Conservation (phyloP, 108 stramenopile genomes). For the Nitzschia sp. region DNA sequence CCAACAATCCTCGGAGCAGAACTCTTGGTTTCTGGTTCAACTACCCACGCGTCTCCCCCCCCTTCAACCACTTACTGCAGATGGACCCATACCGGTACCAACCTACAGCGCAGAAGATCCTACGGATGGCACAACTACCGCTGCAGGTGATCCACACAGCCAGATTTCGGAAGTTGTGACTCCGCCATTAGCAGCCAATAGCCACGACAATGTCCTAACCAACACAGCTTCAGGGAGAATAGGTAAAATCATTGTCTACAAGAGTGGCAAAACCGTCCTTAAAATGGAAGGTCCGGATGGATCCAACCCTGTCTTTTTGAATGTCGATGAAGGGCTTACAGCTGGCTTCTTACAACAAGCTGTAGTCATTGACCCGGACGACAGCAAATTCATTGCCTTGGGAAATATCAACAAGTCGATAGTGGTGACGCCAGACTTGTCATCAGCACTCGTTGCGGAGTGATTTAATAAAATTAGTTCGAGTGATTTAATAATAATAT, state of each 20-base stretch:
- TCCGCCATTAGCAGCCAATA: slow-evolving; percentile 28
- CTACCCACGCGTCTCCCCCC: slow-evolving; percentile 62
- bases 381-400: slow-evolving; percentile 53
- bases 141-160: background rate
- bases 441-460: background rate
- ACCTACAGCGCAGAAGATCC: slow-evolving; percentile 3
- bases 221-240: slow-evolving; percentile 60
- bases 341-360: slow-evolving; percentile 83
- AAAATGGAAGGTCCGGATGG: slow-evolving; percentile 60
- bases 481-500: background rate
- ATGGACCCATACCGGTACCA: slow-evolving; percentile 8
- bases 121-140: slow-evolving; percentile 3
- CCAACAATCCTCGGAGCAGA: slow-evolving; percentile 24
- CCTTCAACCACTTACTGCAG: slow-evolving; percentile 8
- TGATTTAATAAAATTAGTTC: background rate
- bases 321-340: slow-evolving; percentile 77
- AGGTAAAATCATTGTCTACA: slow-evolving; percentile 75
- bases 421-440: slow-evolving; percentile 62
- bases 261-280: slow-evolving; percentile 82
- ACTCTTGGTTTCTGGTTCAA: slow-evolving; percentile 62
- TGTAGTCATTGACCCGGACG: slow-evolving; percentile 66
- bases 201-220: slow-evolving; percentile 69
- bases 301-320: slow-evolving; percentile 65
- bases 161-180: slow-evolving; percentile 38
- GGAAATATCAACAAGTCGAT: slow-evolving; percentile 77